A percentile compares a stretch with the other conserved stretches of the same genome.
These are phyloP conservation scores for Pestalotiopsis sp. DNA, from an alignment of 2,329 filamentous ascomycete genomes.

Conservation along the genomic window DNA sequence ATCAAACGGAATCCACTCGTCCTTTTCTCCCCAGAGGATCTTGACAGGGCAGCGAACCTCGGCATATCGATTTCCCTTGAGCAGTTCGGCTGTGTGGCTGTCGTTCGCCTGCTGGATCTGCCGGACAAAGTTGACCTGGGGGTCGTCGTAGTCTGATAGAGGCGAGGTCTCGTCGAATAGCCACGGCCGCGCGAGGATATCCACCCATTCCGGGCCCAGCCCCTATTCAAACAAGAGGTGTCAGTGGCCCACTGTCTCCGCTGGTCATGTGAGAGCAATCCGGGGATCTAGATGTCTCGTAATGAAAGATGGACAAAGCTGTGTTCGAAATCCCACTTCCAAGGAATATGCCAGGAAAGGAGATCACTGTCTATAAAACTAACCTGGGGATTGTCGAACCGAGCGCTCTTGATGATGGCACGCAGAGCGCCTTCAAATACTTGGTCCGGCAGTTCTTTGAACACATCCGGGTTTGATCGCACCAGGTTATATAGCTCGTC, in stretches of 20 bases:
- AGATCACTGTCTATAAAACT: too few relatives aligned
- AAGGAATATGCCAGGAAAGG: too few relatives aligned
- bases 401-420: conserved; percentile 5
- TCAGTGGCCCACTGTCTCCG: too few relatives aligned
- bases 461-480: conserved; percentile 1
- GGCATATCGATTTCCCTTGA: background rate
- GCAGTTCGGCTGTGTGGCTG: conserved; percentile 7
- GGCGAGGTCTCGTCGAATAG: background rate
- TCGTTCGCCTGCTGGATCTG: conserved; percentile 8
- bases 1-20: conserved; percentile 1
- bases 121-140: conserved; percentile 6
- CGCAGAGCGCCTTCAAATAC: conserved; percentile 2
- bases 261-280: too few relatives aligned
- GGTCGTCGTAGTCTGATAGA: too few relatives aligned
- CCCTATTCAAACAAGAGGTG: background rate
- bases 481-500: conserved; percentile 11
- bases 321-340: too few relatives aligned
- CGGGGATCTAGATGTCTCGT: too few relatives aligned
- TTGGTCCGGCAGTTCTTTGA: background rate
- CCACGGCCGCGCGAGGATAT: conserved; percentile 3
- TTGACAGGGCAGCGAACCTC: conserved; percentile 3
- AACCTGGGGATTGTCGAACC: background rate
- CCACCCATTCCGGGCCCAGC: background rate
- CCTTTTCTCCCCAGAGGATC: conserved; percentile 9
- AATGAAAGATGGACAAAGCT: too few relatives aligned